Evolutionary conservation across 768 basidiomycete genomes (phyloP), one percentile per base, ranked within the genome.

Genomic region (Myochromella boudieri): DNA sequence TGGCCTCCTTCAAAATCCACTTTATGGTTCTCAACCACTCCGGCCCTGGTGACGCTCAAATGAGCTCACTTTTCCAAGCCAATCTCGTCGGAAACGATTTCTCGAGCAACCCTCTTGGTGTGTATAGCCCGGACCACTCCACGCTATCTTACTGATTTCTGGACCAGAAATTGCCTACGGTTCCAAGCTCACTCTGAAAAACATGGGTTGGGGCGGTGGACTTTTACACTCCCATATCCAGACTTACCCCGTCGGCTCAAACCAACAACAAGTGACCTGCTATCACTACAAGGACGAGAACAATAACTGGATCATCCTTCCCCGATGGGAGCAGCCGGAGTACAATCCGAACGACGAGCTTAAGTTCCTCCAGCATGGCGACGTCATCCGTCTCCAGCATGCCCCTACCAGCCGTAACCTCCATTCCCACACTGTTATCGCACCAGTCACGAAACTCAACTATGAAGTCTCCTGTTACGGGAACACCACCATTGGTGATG

Each of bases 221-320:
- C 77, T 99, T 3, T 73, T 99, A 3, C 97, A 99, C 63, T 98
- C 95, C 3, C 97, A 99, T 63, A 80, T 93, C n/a, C 95, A 97
- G 60, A 85, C 91, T 1, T 97, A 85, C 63, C 97, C 97, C 0
- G 75, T 85, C 17, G 97, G 95, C 10, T 97, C 94, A 0, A 71
- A 72, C 46, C 97, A 98, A 62, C 97, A 98, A 59, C 97, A 99
- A 67, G 84, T 98, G 3, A 98, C 97, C 0, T 99, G 97, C 67
- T 99, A 98, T 65, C 97, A 99, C 70, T 98, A 99, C 81, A 97
- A 97, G 70, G 97, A 98, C 61, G 83, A 85, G 38, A 99, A 99
- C 77, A 99, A 99, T 70, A 76, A 97, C 36, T 98, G 92, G 88
- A 58, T 70, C 14, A 62, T 98, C 54, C 72, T 85, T 1, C 93